Evolutionary conservation across 306 rosid genomes (phyloP), one percentile per base, ranked within the genome.

Genomic region (Arachis hypogaea): DNA sequence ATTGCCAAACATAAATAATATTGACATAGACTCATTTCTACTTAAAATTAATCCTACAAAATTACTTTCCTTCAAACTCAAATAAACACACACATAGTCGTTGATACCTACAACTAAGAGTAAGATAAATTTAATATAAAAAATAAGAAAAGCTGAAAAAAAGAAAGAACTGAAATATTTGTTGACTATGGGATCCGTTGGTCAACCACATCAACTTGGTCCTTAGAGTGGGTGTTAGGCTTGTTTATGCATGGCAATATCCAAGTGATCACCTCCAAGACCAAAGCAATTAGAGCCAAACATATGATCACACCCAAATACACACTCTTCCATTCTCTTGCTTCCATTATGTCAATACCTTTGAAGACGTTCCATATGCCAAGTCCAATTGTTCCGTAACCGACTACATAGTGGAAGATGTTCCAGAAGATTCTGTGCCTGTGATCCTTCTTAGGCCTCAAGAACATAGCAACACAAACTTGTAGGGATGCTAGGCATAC

Each of bases 391-490:
- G 63, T 71, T 46, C 5, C n/a, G 8, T 9, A 46, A 46, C 51
- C n/a, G 12, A 46, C n/a, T 9, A 46, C 4, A 9, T 10, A 46
- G 11, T 46, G 51, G 33, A 50, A 69, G 7, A 69, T 22, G 6
- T 78, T 70, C 80, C 75, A 82, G 7, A 49, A 49, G 46, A 44
- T 58, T 69, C 57, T 76, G 2, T 4, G 2, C 40, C 51, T 82
- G 43, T 64, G 57, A 44, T 69, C 80, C 0, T 69, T 74, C 1
- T 78, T 41, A 8, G 82, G 77, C 40, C 77, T 73, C 0, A 57
- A 9, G 14, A 2, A 47, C 3, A 43, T 0, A 16, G 77, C 77
- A 42, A 73, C 14, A 6, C 3, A 9, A 2, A 82, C 52, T 78
- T 82, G 82, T 7, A 16, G 4, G 1, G 41, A 36, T 14, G 80